Percentiles rank a stretch among this genome's conserved stretches.
Conservation (phyloP, 2,329 filamentous ascomycete species). For the Leptodontidium sp. region DNA sequence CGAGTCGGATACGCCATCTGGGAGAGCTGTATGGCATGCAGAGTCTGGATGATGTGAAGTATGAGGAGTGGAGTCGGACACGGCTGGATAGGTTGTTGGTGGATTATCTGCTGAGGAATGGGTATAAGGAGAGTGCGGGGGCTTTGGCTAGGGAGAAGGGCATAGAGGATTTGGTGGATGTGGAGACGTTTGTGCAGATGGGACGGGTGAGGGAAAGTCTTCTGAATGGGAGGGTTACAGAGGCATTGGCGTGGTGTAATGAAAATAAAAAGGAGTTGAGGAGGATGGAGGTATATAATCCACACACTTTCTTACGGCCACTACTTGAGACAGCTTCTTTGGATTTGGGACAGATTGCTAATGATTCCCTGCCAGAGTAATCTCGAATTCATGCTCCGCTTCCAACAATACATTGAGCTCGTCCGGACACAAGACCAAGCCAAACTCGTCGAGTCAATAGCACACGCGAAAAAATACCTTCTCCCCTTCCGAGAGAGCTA, state of each 20-base stretch:
- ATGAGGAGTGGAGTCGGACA: slow-evolving; percentile 87
- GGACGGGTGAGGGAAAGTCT: slow-evolving; percentile 80
- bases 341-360: slow-evolving; percentile 2
- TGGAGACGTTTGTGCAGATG: slow-evolving; percentile 87
- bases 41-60: slow-evolving; percentile 88
- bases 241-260: slow-evolving; percentile 87
- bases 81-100: slow-evolving; percentile 85
- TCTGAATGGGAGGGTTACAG: slow-evolving; percentile 72
- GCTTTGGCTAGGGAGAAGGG: slow-evolving; percentile 77
- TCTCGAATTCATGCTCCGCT: slow-evolving; percentile 89
- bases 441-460: slow-evolving; percentile 78
- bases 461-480: slow-evolving; percentile 84
- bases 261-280: slow-evolving; percentile 94
- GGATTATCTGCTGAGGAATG: slow-evolving; percentile 89
- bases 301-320: background rate
- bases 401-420: slow-evolving; percentile 95
- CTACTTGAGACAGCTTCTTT: background rate
- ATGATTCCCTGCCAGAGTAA: slow-evolving; percentile 63
- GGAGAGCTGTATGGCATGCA: slow-evolving; percentile 82
- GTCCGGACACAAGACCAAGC: slow-evolving; percentile 70
- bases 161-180: slow-evolving; percentile 84
- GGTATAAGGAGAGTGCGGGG: slow-evolving; percentile 80
- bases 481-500: slow-evolving; percentile 74
- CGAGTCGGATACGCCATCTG: slow-evolving; percentile 81
- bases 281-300: slow-evolving; percentile 75